phyloP scores from a whole-genome alignment of 768 basidiomycete genomes.

The Lactarius hatsudake region DNA sequence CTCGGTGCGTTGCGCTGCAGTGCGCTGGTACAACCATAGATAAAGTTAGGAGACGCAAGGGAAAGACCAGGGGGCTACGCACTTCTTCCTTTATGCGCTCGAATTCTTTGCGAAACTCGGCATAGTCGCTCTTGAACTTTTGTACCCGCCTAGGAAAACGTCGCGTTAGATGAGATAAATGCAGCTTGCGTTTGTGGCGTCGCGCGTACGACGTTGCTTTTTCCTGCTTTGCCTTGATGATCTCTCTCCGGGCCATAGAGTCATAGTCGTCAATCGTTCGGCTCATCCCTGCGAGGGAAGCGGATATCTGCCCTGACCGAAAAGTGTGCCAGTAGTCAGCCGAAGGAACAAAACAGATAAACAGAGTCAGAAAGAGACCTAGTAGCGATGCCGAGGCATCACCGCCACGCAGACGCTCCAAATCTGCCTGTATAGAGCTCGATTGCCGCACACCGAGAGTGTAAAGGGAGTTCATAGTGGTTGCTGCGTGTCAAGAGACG shows the following conservation, averaged over 20 bases:
- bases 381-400: slow-evolving; percentile 78
- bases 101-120: slow-evolving; percentile 78
- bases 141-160: slow-evolving; percentile 70
- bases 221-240: slow-evolving; percentile 94
- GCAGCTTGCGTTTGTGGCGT: slow-evolving; percentile 1
- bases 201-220: slow-evolving; percentile 81
- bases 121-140: slow-evolving; percentile 86
- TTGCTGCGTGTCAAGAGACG: neutral
- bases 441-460: slow-evolving; percentile 92
- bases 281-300: slow-evolving; percentile 92
- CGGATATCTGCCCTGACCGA: slow-evolving; percentile 88
- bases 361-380: slow-evolving; percentile 52
- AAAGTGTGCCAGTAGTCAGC: slow-evolving; percentile 20
- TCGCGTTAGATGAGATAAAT: slow-evolving; percentile 10
- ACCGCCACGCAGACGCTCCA: slow-evolving; percentile 77
- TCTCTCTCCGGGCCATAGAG: slow-evolving; percentile 93
- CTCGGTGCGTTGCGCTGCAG: slow-evolving; percentile 58
- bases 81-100: slow-evolving; percentile 70
- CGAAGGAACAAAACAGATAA: slow-evolving; percentile 24
- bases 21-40: slow-evolving; percentile 42
- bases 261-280: slow-evolving; percentile 97
- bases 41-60: neutral
- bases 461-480: slow-evolving; percentile 88
- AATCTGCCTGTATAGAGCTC: slow-evolving; percentile 80
- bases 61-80: neutral